These are phyloP conservation scores for Cryptosporidium tyzzeri DNA, from an alignment of 169 alveolate genomes.

Conservation along the genomic window DNA sequence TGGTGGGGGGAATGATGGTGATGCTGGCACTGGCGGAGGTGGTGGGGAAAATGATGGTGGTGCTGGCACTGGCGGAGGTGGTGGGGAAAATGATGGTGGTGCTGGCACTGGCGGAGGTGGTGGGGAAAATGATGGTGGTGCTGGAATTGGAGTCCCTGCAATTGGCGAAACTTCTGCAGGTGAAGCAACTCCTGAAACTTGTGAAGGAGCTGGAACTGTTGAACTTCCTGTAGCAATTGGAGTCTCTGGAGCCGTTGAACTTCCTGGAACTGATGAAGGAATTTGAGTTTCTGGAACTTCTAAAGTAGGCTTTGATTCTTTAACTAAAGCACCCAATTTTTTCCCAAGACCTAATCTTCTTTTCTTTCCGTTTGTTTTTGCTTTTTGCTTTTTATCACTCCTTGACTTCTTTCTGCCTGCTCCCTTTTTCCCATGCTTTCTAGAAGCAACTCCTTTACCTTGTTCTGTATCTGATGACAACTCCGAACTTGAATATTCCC, in stretches of 20 bases:
- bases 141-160: too few species aligned
- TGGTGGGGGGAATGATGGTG: neutral
- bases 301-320: neutral
- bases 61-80: neutral
- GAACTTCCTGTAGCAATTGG: neutral
- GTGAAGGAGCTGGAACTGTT: conserved; percentile 12
- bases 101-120: neutral
- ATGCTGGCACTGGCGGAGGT: neutral
- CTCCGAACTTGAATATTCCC: neutral
- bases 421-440: neutral
- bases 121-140: neutral
- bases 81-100: neutral
- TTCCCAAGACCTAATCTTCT: neutral
- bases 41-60: neutral
- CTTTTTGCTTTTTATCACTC: too few species aligned
- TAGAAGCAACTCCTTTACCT: neutral
- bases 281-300: neutral
- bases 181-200: neutral
- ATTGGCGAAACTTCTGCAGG: neutral
- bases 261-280: neutral
- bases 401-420: neutral
- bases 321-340: neutral
- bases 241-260: neutral
- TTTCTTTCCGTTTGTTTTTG: neutral
- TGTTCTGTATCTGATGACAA: neutral